phyloP scores from a whole-genome alignment of 192 early-diverging fungal species.

The Backusella sp. region DNA sequence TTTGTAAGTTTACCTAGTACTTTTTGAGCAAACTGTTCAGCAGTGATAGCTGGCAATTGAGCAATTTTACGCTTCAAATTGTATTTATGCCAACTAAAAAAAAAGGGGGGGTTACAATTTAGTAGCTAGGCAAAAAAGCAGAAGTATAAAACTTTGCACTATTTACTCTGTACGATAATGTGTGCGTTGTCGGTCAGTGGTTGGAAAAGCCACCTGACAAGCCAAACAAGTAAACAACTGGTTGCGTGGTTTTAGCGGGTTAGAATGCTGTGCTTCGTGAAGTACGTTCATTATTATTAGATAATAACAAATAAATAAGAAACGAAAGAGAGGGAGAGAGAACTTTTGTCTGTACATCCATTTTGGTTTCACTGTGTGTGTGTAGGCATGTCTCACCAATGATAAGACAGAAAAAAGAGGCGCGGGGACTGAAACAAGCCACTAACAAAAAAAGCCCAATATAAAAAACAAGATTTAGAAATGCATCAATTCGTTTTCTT shows the following conservation, averaged over 20 bases:
- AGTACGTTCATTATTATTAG: neutral
- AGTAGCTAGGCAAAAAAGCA: neutral
- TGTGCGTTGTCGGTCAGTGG: constrained; percentile 86
- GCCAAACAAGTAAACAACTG: constrained; percentile 78
- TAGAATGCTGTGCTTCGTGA: constrained; percentile 5
- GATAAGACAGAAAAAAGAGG: neutral
- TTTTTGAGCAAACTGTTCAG: constrained; percentile 84
- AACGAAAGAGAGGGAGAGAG: neutral
- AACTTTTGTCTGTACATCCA: neutral
- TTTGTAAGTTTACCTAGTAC: constrained; percentile 39
- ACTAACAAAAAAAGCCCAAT: neutral
- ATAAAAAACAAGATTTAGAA: neutral
- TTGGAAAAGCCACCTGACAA: constrained; percentile 93
- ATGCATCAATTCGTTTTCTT: neutral
- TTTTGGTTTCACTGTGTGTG: too few relatives aligned
- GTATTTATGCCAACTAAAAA: constrained; percentile 89
- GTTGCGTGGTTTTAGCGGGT: constrained; percentile 19
- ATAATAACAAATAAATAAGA: neutral
- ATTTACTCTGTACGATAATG: constrained; percentile 90
- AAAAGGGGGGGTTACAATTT: neutral
- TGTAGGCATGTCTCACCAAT: too few relatives aligned
- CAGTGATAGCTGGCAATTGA: constrained; percentile 79
- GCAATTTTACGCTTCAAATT: constrained; percentile 97
- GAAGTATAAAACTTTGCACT: neutral
- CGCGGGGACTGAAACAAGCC: constrained; percentile 3